Evolutionary conservation across 2,329 filamentous ascomycete species (phyloP).

Genomic region (Penicillium vulpinum): DNA sequence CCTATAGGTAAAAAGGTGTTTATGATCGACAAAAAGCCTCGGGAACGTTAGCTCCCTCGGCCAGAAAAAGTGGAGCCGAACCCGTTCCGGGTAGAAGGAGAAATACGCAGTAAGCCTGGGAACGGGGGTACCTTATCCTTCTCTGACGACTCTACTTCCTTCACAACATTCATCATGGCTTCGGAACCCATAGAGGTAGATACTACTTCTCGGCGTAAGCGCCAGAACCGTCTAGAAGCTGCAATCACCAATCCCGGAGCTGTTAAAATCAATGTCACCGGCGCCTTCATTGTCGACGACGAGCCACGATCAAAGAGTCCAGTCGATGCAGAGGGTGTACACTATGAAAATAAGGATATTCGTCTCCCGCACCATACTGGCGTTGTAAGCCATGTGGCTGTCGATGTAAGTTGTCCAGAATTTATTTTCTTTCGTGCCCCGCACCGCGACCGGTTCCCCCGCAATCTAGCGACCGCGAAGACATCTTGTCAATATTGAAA

Average conservation of each 20-base stretch:
- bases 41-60: constrained; percentile 16
- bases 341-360: constrained; percentile 85
- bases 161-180: constrained; percentile 31
- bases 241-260: constrained; percentile 62
- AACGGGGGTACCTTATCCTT: constrained; percentile 34
- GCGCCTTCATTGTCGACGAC: constrained; percentile 93
- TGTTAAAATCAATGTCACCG: constrained; percentile 93
- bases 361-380: constrained; percentile 93
- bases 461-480: constrained; percentile 20
- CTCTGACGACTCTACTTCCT: constrained; percentile 20
- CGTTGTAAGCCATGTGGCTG: constrained; percentile 92
- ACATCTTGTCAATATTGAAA: neutral
- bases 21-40: constrained; percentile 1
- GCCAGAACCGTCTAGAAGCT: constrained; percentile 36
- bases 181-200: constrained; percentile 26
- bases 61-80: constrained; percentile 4
- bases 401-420: constrained; percentile 68
- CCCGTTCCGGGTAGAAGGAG: constrained; percentile 41
- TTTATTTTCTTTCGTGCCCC: constrained; percentile 14
- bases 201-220: constrained; percentile 25
- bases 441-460: constrained; percentile 29
- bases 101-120: constrained; percentile 49
- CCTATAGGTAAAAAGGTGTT: no score
- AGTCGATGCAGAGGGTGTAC: constrained; percentile 57
- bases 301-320: constrained; percentile 56